phyloP scores from a whole-genome alignment of 2,329 filamentous ascomycete genomes.

The Capronia epimyces region DNA sequence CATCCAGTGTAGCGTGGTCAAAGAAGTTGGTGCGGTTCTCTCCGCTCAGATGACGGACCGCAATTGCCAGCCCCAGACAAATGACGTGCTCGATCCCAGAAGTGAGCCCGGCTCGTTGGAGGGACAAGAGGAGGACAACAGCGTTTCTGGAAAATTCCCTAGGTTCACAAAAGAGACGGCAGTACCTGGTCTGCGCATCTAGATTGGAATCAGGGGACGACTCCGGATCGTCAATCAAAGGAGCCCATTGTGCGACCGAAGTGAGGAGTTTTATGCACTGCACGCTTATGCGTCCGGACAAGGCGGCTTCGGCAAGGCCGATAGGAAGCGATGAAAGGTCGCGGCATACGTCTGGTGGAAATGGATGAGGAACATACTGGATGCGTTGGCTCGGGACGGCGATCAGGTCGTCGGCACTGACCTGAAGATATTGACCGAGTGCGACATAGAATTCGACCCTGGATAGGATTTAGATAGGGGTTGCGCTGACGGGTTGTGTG shows the following conservation, averaged over 20 bases:
- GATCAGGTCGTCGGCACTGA: constrained; percentile 11
- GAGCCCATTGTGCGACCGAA: constrained; percentile 11
- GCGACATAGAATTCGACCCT: constrained; percentile 21
- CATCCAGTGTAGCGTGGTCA: constrained; percentile 12
- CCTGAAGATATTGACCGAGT: constrained; percentile 16
- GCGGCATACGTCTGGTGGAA: constrained; percentile 15
- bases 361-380: constrained; percentile 16
- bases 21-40: constrained; percentile 21
- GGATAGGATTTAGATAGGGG: not conserved
- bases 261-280: constrained; percentile 21
- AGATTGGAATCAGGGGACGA: not conserved
- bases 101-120: constrained; percentile 10
- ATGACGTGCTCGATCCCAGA: constrained; percentile 18
- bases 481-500: not conserved
- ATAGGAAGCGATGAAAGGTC: constrained; percentile 14
- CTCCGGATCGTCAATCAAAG: constrained; percentile 3
- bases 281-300: constrained; percentile 18
- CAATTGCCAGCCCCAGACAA: constrained; percentile 14
- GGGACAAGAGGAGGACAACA: constrained; percentile 11
- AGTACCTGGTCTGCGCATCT: constrained; percentile 8
- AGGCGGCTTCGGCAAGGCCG: constrained; percentile 18
- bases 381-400: constrained; percentile 13
- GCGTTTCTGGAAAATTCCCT: constrained; percentile 18
- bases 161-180: constrained; percentile 18
- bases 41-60: constrained; percentile 18